Evolutionary conservation across 208 protist genomes (phyloP), one percentile per base, ranked within the genome.

Genomic region (Leishmania mexicana): DNA sequence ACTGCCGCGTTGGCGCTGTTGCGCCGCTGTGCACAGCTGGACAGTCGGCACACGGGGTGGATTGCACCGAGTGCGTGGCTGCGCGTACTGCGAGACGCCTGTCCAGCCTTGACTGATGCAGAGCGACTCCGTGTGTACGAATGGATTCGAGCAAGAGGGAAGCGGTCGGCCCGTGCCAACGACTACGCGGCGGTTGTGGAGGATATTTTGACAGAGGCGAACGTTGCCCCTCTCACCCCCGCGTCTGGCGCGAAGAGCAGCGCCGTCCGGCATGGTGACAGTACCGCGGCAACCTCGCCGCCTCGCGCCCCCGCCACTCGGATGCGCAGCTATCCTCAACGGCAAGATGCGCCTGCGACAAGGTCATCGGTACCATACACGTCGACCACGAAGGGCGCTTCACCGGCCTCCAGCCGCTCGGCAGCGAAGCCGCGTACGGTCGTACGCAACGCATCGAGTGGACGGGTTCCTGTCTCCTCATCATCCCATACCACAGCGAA

Each of bases 131-230:
- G 62, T 40, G 64, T 57, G 17, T 49, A 40, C 1, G 45, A 51
- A 40, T 80, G 76, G 76, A 31, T 80, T 49, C 62, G 42, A 11
- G 13, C 73, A 24, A 70, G 64, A 80, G 38, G 76, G 15, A 57
- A 78, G 2, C 11, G 75, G 75, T 58, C 53, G 47, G 75, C 60
- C 42, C 8, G 49, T n/a, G 76, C 64, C 45, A 38, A 58, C 64
- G 62, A 80, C 47, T 80, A 80, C 64, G 45, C 62, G 15, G 76
- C 76, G 13, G 40, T 80, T 15, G 76, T 80, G 49, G 76, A 80
- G 64, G 76, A 80, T 19, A 57, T 80, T 13, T 49, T 80, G 64
- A 19, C 76, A 8, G 45, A 70, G 60, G 47, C 76, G 6, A 42
- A 28, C 28, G 11, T 71, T 17, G 35, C n/a, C 31, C 19, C 73